Base-by-base conservation (phyloP, 192 early-diverging fungal genomes). In the Backusella sp. region DNA sequence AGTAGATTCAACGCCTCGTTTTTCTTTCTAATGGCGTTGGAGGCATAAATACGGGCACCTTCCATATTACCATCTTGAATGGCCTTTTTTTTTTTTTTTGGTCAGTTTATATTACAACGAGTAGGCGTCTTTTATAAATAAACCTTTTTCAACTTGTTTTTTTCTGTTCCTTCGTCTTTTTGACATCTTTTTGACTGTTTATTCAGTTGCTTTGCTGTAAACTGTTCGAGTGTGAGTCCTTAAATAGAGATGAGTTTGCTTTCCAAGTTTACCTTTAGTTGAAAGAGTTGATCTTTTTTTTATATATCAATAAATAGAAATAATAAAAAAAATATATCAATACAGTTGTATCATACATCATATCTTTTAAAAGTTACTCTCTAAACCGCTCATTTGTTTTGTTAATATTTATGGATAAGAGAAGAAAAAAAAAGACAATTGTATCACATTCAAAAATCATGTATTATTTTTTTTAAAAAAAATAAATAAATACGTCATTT, bases 11-110 rank as follows among this genome's bases (percentile, higher is more conserved):
- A 85, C 2, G 90, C 73, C 82, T 98, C 97, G 77, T 94, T 98
- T 88, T 97, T 96, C 84, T 99, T 99, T 76, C 98, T 89, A 76
- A 99, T 99, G n/a, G 95, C 96, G 78, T 98, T 97, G 36, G 94
- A 90, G 11, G 95, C 96, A 80, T 96, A 94, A 76, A 99, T 92
- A 77, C 93, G 91, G 11, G 98, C 97, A 6, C 94, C 93, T 80
- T 98, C 98, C 82, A 88, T 91, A 78, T 98, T 96, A 36, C 93
- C 92, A 82, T 93, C 89, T 85, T 96, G 93, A 73, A 99, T 96
- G 12, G 96, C 97, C 93, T 95, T 49, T 39, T 39, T 39, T 0
- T 9, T 39, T 39, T n/a, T 49, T 49, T 14, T n/a, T n/a, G n/a
- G 42, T 44, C 42, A 44, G 42, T 44, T 44, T 44, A 17, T 44